Evolutionary conservation across 208 protist species (phyloP).

Genomic region (Leptomonas seymouri): DNA sequence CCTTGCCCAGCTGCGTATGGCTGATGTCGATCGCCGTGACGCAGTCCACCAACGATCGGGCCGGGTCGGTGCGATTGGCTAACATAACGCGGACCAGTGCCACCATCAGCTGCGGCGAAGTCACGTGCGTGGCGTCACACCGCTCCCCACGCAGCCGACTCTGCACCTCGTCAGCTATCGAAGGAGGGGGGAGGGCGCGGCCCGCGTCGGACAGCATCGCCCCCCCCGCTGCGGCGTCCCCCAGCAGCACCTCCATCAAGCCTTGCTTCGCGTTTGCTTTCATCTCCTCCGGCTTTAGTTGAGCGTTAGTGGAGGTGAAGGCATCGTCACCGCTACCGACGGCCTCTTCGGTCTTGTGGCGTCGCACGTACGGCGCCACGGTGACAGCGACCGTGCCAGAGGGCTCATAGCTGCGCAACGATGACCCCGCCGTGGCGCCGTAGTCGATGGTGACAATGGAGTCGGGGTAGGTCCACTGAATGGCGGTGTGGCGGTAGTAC

Average conservation of each 20-base stretch:
- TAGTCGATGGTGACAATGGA: constrained; percentile 27
- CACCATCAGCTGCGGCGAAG: constrained; percentile 27
- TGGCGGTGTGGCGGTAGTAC: constrained; percentile 25
- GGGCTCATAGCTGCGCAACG: background rate
- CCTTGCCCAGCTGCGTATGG: constrained; percentile 44
- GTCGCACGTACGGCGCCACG: constrained; percentile 16
- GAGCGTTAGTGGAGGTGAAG: background rate
- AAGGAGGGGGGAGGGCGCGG: constrained; percentile 20
- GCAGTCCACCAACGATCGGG: constrained; percentile 25
- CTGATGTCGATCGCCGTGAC: constrained; percentile 50
- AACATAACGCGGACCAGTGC: constrained; percentile 32
- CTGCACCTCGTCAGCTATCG: constrained; percentile 30
- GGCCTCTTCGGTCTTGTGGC: constrained; percentile 21
- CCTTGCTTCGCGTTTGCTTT: constrained; percentile 39
- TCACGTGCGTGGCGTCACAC: constrained; percentile 48
- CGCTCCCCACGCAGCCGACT: constrained; percentile 30
- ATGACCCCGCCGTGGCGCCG: background rate
- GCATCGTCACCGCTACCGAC: constrained; percentile 12
- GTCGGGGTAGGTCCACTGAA: constrained; percentile 7
- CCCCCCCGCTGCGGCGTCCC: constrained; percentile 9
- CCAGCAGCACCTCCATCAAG: constrained; percentile 51
- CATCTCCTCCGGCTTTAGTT: constrained; percentile 14
- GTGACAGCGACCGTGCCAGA: constrained; percentile 8
- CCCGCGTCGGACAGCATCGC: constrained; percentile 19
- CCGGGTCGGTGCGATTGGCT: constrained; percentile 23